Conservation (phyloP, 768 basidiomycete genomes). For the Mycena albidolilacea region DNA sequence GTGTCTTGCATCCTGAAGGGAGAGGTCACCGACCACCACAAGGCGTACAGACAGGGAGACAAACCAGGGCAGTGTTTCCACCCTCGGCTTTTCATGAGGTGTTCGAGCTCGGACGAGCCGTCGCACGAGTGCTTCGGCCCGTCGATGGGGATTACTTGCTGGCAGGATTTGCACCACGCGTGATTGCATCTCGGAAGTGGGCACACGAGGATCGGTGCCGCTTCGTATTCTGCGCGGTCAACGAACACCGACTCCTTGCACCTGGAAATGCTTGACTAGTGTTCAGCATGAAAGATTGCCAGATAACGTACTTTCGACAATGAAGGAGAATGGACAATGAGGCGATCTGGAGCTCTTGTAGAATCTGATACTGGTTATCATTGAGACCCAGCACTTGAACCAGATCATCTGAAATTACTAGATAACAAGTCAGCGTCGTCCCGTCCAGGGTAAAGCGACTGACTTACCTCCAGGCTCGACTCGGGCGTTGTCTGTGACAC, state of each 20-base stretch:
- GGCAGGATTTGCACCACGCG: slow-evolving; percentile 76
- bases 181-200: slow-evolving; percentile 63
- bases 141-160: slow-evolving; percentile 55
- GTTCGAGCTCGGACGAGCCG: slow-evolving; percentile 67
- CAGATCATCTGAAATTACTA: slow-evolving; percentile 58
- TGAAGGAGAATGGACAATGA: slow-evolving; percentile 59
- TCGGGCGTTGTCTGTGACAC: slow-evolving; percentile 53
- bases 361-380: slow-evolving; percentile 56
- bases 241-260: slow-evolving; percentile 66
- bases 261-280: slow-evolving; percentile 47
- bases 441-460: slow-evolving; percentile 40
- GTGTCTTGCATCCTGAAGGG: slow-evolving; percentile 59
- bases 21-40: not conserved
- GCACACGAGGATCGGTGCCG: slow-evolving; percentile 60
- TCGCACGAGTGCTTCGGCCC: slow-evolving; percentile 71
- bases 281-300: not conserved
- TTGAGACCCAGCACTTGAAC: slow-evolving; percentile 63
- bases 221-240: slow-evolving; percentile 63
- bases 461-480: slow-evolving; percentile 49
- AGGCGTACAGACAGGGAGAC: not conserved
- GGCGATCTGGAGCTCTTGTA: slow-evolving; percentile 63
- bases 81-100: slow-evolving; percentile 66
- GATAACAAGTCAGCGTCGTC: slow-evolving; percentile 30
- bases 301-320: slow-evolving; percentile 63
- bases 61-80: slow-evolving; percentile 79